Evolutionary conservation across 177 flowering plant genomes (phyloP).

Genomic region (Vitis hybrid): DNA sequence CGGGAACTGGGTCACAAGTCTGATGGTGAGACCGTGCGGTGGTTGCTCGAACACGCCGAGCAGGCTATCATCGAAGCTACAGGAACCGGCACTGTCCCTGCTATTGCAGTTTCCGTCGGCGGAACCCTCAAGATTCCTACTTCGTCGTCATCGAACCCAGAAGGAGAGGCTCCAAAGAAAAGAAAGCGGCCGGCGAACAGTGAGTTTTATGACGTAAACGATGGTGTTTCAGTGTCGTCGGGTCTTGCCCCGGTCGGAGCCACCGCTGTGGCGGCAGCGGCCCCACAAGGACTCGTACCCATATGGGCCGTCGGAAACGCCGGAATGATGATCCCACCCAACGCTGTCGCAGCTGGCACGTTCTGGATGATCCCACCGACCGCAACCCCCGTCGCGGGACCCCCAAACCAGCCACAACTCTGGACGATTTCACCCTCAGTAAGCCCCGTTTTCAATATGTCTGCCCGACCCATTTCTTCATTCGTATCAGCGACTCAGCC

Average conservation of each 20-base stretch:
- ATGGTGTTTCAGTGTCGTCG: conserved; percentile 33
- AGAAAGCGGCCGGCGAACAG: conserved; percentile 43
- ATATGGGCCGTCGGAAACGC: conserved; percentile 57
- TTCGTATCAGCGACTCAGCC: conserved; percentile 38
- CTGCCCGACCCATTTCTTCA: conserved; percentile 53
- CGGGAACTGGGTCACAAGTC: conserved; percentile 82
- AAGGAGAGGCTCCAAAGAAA: conserved; percentile 32
- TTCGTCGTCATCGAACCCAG: conserved; percentile 27
- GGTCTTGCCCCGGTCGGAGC: conserved; percentile 46
- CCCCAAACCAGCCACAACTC: conserved; percentile 46
- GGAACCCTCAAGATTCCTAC: conserved; percentile 85
- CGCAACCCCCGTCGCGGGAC: conserved; percentile 27
- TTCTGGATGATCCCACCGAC: conserved; percentile 61
- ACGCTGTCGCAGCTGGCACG: conserved; percentile 37
- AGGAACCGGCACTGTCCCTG: conserved; percentile 86
- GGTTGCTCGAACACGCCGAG: conserved; percentile 83
- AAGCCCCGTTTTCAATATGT: conserved; percentile 46
- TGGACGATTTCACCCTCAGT: conserved; percentile 57
- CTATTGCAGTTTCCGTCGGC: conserved; percentile 70
- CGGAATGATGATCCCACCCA: conserved; percentile 37
- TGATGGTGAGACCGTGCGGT: conserved; percentile 86
- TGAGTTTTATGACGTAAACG: conserved; percentile 41
- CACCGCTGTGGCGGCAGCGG: conserved; percentile 8
- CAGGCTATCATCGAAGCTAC: conserved; percentile 82
- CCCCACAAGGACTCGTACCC: conserved; percentile 55